A percentile compares a stretch with the other conserved stretches of the same genome.
Conservation (phyloP, 1,284 basidiomycete genomes). For the Sanghuangporus baumii region DNA sequence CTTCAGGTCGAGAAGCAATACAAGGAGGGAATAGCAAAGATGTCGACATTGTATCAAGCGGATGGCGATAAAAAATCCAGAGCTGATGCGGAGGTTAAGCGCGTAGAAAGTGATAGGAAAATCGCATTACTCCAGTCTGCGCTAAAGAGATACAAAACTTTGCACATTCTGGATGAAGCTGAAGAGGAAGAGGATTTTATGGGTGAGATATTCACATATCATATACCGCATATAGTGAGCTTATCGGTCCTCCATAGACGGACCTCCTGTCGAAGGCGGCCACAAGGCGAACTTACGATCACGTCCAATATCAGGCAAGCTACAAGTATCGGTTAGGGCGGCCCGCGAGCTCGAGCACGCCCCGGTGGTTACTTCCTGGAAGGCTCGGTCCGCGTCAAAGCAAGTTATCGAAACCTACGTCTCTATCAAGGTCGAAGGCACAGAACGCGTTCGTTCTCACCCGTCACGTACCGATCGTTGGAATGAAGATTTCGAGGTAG, state of each 20-base stretch:
- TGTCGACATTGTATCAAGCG: conserved; percentile 90
- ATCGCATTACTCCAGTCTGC: conserved; percentile 90
- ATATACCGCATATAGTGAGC: conserved; percentile 13
- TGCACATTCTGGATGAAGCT: conserved; percentile 89
- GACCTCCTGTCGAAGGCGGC: conserved; percentile 72
- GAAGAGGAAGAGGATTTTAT: conserved; percentile 71
- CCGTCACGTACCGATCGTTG: conserved; percentile 92
- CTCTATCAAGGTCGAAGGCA: conserved; percentile 95
- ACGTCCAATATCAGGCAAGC: conserved; percentile 91
- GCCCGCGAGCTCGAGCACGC: conserved; percentile 96
- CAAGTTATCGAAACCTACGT: conserved; percentile 84
- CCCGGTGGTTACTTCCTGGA: conserved; percentile 54
- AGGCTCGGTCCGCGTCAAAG: conserved; percentile 73
- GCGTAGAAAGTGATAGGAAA: conserved; percentile 93
- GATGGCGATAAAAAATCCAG: conserved; percentile 95
- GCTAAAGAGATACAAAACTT: conserved; percentile 93
- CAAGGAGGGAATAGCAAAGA: conserved; percentile 98
- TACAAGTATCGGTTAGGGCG: conserved; percentile 83
- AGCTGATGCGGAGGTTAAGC: conserved; percentile 89
- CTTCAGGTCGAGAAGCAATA: conserved; percentile 98
- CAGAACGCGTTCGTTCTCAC: conserved; percentile 87
- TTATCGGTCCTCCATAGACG: conserved; percentile 24
- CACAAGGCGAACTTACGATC: conserved; percentile 86
- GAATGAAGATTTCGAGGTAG: conserved; percentile 97
- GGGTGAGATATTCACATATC: conserved; percentile 32